Conservation (phyloP, 495 filamentous ascomycete genomes). For the Annulohypoxylon bovei region DNA sequence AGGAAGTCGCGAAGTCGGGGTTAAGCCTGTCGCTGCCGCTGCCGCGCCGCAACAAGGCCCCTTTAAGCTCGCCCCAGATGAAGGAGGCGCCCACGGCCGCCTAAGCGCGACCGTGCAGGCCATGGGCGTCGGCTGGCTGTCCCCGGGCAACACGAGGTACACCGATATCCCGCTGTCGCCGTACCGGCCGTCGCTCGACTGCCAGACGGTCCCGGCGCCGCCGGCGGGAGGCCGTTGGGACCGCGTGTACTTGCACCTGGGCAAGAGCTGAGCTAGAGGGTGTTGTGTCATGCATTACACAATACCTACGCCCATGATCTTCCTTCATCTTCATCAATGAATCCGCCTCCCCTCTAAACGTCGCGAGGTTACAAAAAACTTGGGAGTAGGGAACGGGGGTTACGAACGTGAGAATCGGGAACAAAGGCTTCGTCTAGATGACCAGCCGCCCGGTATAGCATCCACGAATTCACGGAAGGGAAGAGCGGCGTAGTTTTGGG, state of each 20-base stretch:
- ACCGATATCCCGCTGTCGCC: conserved; percentile 45
- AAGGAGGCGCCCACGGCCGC: conserved; percentile 44
- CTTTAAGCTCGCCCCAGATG: conserved; percentile 42
- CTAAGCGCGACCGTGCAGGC: conserved; percentile 23
- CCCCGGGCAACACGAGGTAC: conserved; percentile 29
- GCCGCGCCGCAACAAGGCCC: conserved; percentile 29
- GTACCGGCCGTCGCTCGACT: conserved; percentile 36
- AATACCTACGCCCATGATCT: no score
- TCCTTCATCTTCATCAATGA: neutral
- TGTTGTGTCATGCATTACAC: neutral
- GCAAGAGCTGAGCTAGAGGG: conserved; percentile 25
- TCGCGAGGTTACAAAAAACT: neutral
- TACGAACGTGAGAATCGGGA: conserved; percentile 24
- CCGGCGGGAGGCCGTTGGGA: conserved; percentile 26
- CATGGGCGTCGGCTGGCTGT: neutral
- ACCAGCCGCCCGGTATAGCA: conserved; percentile 24
- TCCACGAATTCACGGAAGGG: conserved; percentile 9
- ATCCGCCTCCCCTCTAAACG: neutral
- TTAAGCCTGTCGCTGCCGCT: conserved; percentile 4
- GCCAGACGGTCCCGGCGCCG: conserved; percentile 25
- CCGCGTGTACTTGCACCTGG: conserved; percentile 27
- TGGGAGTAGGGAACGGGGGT: conserved; percentile 9
- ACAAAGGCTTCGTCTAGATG: conserved; percentile 45
- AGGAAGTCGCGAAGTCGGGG: conserved; percentile 52
- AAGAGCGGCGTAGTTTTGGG: conserved; percentile 6